These are phyloP conservation scores for Thermomucor indicae-seudaticae DNA, from an alignment of 371 early-diverging fungal species.

Conservation along the genomic window DNA sequence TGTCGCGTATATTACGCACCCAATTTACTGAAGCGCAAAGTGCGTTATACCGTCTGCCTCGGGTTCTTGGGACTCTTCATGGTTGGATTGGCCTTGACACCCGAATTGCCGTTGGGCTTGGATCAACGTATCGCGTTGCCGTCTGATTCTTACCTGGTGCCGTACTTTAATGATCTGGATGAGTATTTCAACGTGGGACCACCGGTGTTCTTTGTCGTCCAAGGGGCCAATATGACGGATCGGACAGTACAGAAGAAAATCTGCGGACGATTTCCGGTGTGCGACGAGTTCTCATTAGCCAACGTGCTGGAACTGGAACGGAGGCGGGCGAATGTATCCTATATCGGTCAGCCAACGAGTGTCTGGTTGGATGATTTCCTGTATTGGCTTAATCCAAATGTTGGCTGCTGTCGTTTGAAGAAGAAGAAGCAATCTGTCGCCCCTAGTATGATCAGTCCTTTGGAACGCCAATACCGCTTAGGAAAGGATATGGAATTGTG, in stretches of 20 bases:
- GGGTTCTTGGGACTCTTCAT: slow-evolving; percentile 57
- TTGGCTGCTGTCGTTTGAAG: slow-evolving; percentile 56
- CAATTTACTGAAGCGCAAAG: slow-evolving; percentile 40
- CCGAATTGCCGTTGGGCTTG: slow-evolving; percentile 55
- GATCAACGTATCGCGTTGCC: slow-evolving; percentile 75
- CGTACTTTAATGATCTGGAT: slow-evolving; percentile 68
- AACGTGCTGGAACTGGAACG: slow-evolving; percentile 69
- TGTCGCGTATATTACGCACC: slow-evolving; percentile 59
- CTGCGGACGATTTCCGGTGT: slow-evolving; percentile 64
- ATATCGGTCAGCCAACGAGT: slow-evolving; percentile 66
- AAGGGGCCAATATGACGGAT: slow-evolving; percentile 49
- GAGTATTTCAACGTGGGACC: slow-evolving; percentile 67
- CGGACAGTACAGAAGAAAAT: slow-evolving; percentile 49
- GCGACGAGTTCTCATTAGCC: slow-evolving; percentile 52
- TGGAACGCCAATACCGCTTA: slow-evolving; percentile 2
- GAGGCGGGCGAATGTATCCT: slow-evolving; percentile 59
- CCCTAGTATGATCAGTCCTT: not conserved
- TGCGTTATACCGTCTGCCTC: slow-evolving; percentile 45
- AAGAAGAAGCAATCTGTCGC: slow-evolving; percentile 8
- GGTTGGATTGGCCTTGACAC: slow-evolving; percentile 42
- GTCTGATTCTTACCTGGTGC: slow-evolving; percentile 65
- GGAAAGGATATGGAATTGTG: slow-evolving; percentile 32
- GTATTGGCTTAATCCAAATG: slow-evolving; percentile 62
- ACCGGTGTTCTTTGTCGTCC: slow-evolving; percentile 75
- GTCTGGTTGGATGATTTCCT: slow-evolving; percentile 75